Conservation (phyloP, 2,329 filamentous ascomycete species). For the Amesomyces nigricolor region DNA sequence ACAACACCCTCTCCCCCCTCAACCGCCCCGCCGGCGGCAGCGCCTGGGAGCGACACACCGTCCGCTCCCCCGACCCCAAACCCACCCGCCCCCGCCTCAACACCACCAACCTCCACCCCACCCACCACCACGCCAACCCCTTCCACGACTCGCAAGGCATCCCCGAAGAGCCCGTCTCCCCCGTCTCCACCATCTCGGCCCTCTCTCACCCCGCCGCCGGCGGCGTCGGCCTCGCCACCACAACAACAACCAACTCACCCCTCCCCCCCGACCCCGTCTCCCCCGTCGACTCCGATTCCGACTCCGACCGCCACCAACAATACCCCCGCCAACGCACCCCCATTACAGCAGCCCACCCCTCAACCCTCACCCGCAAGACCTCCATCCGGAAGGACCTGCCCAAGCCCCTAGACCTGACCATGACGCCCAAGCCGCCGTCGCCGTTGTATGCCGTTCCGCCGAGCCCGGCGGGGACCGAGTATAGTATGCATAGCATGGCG, state of each 20-base stretch:
- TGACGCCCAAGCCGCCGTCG: conserved; percentile 35
- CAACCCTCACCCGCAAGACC: conserved; percentile 44
- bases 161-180: conserved; percentile 33
- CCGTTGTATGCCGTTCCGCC: conserved; percentile 38
- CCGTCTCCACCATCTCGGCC: conserved; percentile 31
- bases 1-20: conserved; percentile 19
- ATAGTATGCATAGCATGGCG: conserved; percentile 51
- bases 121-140: conserved; percentile 47
- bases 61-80: conserved; percentile 35
- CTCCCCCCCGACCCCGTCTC: conserved; percentile 27
- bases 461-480: conserved; percentile 60
- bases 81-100: conserved; percentile 43
- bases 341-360: conserved; percentile 19
- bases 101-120: conserved; percentile 63
- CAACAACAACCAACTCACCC: conserved; percentile 31
- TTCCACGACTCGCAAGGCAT: conserved; percentile 59
- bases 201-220: conserved; percentile 23
- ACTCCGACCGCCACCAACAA: neutral
- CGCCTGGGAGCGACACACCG: conserved; percentile 44
- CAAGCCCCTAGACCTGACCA: conserved; percentile 50
- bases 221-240: conserved; percentile 37
- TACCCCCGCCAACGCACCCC: neutral
- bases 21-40: conserved; percentile 31
- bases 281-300: conserved; percentile 18
- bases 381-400: conserved; percentile 52